Base-by-base conservation (phyloP, 306 rosid genomes). In the Ziziphus jujuba region DNA sequence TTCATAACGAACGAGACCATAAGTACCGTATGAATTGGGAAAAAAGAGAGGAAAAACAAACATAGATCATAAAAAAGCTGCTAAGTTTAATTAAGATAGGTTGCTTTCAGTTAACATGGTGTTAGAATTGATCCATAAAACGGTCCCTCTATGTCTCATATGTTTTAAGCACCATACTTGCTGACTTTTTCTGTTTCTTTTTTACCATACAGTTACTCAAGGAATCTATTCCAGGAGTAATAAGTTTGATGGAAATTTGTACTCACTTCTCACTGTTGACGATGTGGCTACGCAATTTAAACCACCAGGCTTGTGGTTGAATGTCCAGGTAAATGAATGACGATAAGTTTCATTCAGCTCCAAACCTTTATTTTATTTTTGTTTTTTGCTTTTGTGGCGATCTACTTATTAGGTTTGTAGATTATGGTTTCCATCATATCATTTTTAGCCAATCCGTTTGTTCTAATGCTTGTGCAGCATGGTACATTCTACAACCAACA, bases 291-390 rank as follows among this genome's bases (percentile, higher is more conserved):
- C 1, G 9, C 9, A 23, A 61, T 0, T 66, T 2, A 14, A 33
- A 15, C 83, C 81, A 23, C 74, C 71, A 34, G 72, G 78, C 69
- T 66, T 88, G 22, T 95, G 99, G 97, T 72, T 95, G 84, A 90
- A 95, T 67, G 66, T 95, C 83, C 95, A 95, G 92, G 99, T 87
- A 73, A 76, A 47, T 64, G 33, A 74, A 43, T 25, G 63, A 59
- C 15, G 20, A 50, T 43, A 20, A 9, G 22, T 76, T 22, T 57
- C 21, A 63, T 47, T 38, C 56, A 20, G 54, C 21, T 51, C 9
- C 33, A 28, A 28, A 28, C 33, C 4, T 28, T 2, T 28, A 1
- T 4, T 4, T 28, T 28, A 1, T 4, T 28, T 28, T 28, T 28
- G 4, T 21, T 25, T 10, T 21, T 23, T 48, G 13, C 9, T 57